Evolutionary conservation across 2,329 filamentous ascomycete species (phyloP).

Genomic region (Aspergillus pseudoterreus): DNA sequence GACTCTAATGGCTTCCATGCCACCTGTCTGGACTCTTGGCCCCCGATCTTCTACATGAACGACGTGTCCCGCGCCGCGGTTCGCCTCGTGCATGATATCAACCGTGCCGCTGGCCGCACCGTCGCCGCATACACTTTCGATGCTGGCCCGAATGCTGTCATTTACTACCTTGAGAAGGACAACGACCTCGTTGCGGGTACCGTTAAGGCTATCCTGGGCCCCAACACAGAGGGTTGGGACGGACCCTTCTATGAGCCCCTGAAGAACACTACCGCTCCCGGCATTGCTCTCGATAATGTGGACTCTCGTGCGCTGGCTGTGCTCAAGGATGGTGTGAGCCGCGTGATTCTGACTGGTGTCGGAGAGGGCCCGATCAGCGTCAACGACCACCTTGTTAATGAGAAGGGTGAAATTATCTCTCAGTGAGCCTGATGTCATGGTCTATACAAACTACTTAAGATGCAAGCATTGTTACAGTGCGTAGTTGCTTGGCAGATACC

Average conservation of each 20-base stretch:
- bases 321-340: conserved; percentile 74
- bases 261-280: conserved; percentile 46
- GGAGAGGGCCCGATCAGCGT: conserved; percentile 84
- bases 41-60: conserved; percentile 98
- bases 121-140: conserved; percentile 97
- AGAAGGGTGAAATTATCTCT: conserved; percentile 53
- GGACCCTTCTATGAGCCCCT: conserved; percentile 55
- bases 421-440: neutral
- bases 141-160: conserved; percentile 91
- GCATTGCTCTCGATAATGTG: conserved; percentile 60
- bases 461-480: neutral
- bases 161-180: conserved; percentile 88
- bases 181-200: conserved; percentile 69
- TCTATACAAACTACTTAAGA: neutral
- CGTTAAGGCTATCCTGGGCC: conserved; percentile 72
- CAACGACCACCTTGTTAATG: conserved; percentile 70
- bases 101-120: conserved; percentile 69
- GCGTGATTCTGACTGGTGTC: conserved; percentile 87
- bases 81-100: conserved; percentile 83
- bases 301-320: conserved; percentile 53
- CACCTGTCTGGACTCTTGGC: conserved; percentile 88
- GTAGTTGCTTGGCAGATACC: neutral
- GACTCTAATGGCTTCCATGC: conserved; percentile 98
- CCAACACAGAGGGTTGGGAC: conserved; percentile 51
- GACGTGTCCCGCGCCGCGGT: conserved; percentile 86